Evolutionary conservation across 768 basidiomycete species (phyloP).

Genomic region (Serendipita sp.): DNA sequence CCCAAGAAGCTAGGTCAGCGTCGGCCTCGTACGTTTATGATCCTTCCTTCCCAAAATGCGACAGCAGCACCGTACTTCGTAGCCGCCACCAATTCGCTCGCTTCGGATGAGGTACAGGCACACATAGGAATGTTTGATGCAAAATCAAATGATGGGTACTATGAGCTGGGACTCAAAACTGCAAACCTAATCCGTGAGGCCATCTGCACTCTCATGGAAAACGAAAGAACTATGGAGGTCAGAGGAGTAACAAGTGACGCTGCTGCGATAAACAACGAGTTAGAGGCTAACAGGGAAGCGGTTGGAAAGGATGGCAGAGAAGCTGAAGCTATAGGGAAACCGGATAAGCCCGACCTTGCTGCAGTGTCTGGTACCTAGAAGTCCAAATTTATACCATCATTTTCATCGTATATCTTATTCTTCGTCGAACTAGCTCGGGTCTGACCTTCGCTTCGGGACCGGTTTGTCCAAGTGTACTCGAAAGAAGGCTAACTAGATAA

Average conservation of each 20-base stretch:
- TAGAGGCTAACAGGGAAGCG: background rate
- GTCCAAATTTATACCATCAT: background rate
- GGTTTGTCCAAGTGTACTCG: too few species aligned
- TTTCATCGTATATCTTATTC: too few species aligned
- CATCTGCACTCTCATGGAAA: background rate
- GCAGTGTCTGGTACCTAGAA: background rate
- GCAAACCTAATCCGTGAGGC: conserved; percentile 20
- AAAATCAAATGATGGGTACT: conserved; percentile 77
- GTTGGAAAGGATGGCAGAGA: background rate
- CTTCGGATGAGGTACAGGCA: conserved; percentile 62
- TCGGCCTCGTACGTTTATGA: conserved; percentile 54
- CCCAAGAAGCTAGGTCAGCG: conserved; percentile 45
- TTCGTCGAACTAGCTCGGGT: too few species aligned
- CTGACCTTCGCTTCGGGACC: too few species aligned
- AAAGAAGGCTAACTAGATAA: too few species aligned
- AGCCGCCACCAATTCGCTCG: conserved; percentile 48
- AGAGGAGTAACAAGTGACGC: background rate
- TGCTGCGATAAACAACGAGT: background rate
- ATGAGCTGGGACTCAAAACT: conserved; percentile 58
- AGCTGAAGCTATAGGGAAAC: background rate
- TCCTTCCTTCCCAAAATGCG: conserved; percentile 44
- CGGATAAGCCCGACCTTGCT: background rate
- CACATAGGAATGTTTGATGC: conserved; percentile 82
- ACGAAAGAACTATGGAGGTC: background rate
- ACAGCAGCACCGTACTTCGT: conserved; percentile 33